Base-by-base conservation (phyloP, 2,329 filamentous ascomycete species). In the Verticillium tricorpus region DNA sequence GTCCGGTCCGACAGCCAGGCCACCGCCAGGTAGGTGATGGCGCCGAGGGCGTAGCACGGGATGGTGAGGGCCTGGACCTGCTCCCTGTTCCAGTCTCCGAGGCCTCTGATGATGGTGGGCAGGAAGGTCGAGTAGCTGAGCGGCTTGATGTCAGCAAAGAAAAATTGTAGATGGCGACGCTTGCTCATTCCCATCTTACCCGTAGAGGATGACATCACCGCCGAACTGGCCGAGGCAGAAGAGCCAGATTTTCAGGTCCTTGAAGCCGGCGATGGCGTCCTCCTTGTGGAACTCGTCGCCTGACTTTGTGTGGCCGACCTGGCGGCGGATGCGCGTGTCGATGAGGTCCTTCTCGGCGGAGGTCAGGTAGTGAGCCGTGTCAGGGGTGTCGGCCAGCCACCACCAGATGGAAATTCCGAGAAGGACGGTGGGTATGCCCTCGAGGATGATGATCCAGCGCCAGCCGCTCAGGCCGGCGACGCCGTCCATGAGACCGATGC, bases 371-470 rank as follows among this genome's bases (percentile, higher is more conserved):
- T 82, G 84, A 0, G 88, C 87, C 2, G 81, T 85, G 58, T 83
- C 65, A 1, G 71, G 70, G 25, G 77, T 75, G 31, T 78, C 77
- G 2, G 76, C 74, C 60, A 77, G 61, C 40, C 65, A 67, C 60
- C 75, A 70, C 62, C 71, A 76, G 6, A 74, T 72, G 9, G 73
- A 64, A 5, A 73, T 61, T 9, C 75, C 76, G 14, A 78, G 63
- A 4, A 75, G 22, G 19, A 75, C 72, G 1, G 89, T 91, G 62
- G 89, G 80, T 17, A 80, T 78, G 28, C 89, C 89, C 71, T 92
- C 89, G 45, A 91, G 86, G 60, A 92, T 86, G 74, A 90, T 90
- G 0, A 90, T 76, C 85, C 85, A 89, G 14, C 86, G 78, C 88
- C 82, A 91, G 2, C 60, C 64, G 17, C 60, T 58, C 1, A 65